Evolutionary conservation across 1,139 yeast species (phyloP), one percentile per base, ranked within the genome.

Genomic region (Candida pseudoviswanathii): DNA sequence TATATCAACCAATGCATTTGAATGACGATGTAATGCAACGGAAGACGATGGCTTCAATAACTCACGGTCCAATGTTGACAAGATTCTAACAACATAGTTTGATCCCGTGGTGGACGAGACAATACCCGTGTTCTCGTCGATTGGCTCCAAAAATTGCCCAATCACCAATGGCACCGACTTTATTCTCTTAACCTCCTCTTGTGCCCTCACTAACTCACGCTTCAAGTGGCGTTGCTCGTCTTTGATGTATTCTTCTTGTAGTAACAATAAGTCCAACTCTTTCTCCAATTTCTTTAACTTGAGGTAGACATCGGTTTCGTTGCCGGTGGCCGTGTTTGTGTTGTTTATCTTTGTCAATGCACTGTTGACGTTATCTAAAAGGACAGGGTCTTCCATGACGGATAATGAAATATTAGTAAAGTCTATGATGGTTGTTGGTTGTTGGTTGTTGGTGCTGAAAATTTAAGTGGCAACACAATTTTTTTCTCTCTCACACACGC

Each of bases 51-150:
- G 95, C 69, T 95, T 94, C 64, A 95, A 81, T 58, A 94, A 77
- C 70, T 95, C 99, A 55, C 98, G 82, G 65, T 95, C 99, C 58
- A 95, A 80, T 0, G 99, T 94, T 10, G 97, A 90, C 58, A 95
- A 78, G 54, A 95, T 94, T 62, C 96, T 81, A 41, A 95, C 99
- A 45, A 94, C 98, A 62, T 94, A 95, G 67, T 91, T 95, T 56
- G 97, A 91, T 21, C 99, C 99, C 1, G 99, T 95, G 37, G 99
- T 94, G 21, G 97, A 89, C 16, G 97, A 89, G 10, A 95, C 98
- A 62, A 95, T 95, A 56, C 97, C 99, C 6, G 97, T 89, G 60
- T 88, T 86, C 67, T 92, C 96, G 70, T 95, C 99, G 59, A 95
- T 92, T 51, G 99, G 97, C 68, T 95, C 99, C 60, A 95, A 77